Base-by-base conservation (phyloP, 2,329 filamentous ascomycete genomes). In the Exophiala dermatitidis region DNA sequence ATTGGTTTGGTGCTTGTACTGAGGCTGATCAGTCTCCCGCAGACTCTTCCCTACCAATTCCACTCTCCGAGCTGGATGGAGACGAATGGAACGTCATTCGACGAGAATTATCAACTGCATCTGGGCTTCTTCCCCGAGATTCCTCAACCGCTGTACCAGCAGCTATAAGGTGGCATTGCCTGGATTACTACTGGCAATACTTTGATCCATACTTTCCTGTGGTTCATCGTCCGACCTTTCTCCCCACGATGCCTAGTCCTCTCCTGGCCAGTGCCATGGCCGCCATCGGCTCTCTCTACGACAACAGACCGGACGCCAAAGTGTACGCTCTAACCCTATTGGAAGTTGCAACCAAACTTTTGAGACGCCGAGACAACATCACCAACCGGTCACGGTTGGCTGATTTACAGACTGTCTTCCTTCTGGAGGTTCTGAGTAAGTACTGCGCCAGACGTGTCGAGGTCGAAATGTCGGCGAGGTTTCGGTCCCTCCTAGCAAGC, bases 31-130 rank as follows among this genome's bases (percentile, higher is more conserved):
- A 63, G 60, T 63, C 62, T 47, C 54, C 52, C 50, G 46, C 56
- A 71, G 68, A 63, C 61, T 58, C 64, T 69, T 45, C 65, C 67
- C 43, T 72, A 66, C 62, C 67, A 67, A 54, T 69, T 70, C 60
- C 67, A 65, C 61, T 69, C 67, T 63, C 66, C 65, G 57, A 65
- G 62, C 50, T 74, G 71, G 71, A 65, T 66, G 60, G 66, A 65
- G 53, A 63, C 66, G 60, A 70, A 62, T 64, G 63, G 64, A 59
- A 62, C 67, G 53, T 64, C 63, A 56, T 73, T 68, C 64, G 68
- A 69, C 56, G 67, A 66, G 61, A 69, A 61, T 60, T 65, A 65
- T 57, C 67, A 65, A 60, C 64, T 63, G 53, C 67, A 63, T 60
- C 64, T 62, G 61, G 65, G 60, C 43, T 66, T 64, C 38, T 68